Conservation (phyloP, 805 yeast genomes). For the Saturnispora zaruensis region DNA sequence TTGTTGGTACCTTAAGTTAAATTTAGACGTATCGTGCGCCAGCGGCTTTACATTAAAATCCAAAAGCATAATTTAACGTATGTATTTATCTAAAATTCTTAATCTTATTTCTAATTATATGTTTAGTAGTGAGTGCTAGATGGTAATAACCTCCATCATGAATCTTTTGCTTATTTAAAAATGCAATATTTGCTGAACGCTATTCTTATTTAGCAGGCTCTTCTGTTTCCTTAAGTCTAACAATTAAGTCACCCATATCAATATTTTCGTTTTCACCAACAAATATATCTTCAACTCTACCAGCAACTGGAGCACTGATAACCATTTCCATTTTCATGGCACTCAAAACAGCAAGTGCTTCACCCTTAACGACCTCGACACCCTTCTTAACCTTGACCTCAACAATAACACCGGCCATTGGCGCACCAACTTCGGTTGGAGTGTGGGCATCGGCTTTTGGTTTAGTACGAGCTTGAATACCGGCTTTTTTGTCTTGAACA, state of each 20-base stretch:
- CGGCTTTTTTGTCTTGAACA: constrained; percentile 48
- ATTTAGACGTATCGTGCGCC: not conserved
- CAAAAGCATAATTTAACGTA: not conserved
- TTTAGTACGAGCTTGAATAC: constrained; percentile 78
- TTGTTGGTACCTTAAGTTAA: not conserved
- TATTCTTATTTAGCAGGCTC: not conserved
- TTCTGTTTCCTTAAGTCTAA: constrained; percentile 26
- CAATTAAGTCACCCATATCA: constrained; percentile 85
- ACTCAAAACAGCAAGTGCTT: constrained; percentile 81
- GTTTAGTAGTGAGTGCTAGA: not conserved
- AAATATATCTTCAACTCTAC: constrained; percentile 67
- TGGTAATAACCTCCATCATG: no score
- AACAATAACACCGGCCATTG: constrained; percentile 84
- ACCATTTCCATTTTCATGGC: constrained; percentile 98
- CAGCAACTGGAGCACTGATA: constrained; percentile 85
- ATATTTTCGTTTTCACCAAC: constrained; percentile 92
- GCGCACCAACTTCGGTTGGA: constrained; percentile 78
- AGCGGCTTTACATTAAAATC: not conserved
- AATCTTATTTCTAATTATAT: not conserved
- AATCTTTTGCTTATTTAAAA: no score
- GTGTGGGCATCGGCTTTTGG: constrained; percentile 69
- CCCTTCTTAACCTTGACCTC: constrained; percentile 78
- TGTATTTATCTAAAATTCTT: no score
- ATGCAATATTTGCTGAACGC: no score
- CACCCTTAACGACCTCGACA: constrained; percentile 62